These are phyloP conservation scores for Trametes cinnabarina DNA, from an alignment of 768 basidiomycete species.

Conservation along the genomic window DNA sequence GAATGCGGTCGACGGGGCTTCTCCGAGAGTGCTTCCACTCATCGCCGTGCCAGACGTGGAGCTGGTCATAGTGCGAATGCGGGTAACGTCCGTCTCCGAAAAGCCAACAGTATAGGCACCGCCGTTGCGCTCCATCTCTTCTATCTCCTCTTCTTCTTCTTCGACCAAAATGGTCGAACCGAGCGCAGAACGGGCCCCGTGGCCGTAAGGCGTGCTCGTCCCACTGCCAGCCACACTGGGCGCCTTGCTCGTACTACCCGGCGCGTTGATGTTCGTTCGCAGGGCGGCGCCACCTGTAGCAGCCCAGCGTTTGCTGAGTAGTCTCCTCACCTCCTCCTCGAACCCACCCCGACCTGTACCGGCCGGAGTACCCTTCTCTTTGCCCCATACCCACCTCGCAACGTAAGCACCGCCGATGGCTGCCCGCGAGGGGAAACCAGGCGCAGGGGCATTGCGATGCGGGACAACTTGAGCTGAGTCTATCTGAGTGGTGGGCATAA, in stretches of 20 bases:
- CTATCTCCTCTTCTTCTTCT: constrained; percentile 75
- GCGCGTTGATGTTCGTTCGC: constrained; percentile 57
- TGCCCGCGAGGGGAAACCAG: constrained; percentile 66
- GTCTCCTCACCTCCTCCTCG: constrained; percentile 74
- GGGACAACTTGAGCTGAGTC: constrained; percentile 71
- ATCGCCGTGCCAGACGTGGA: constrained; percentile 38
- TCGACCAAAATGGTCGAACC: constrained; percentile 55
- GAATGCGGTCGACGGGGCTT: constrained; percentile 50
- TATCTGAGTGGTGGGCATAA: constrained; percentile 70
- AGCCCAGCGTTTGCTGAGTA: constrained; percentile 75
- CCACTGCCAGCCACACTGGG: constrained; percentile 61
- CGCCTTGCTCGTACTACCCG: constrained; percentile 26
- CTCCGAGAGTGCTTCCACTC: constrained; percentile 35
- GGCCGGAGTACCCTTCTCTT: constrained; percentile 44
- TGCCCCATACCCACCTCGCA: constrained; percentile 85
- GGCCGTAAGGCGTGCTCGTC: constrained; percentile 64
- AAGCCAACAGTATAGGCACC: constrained; percentile 39
- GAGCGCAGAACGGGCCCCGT: constrained; percentile 49
- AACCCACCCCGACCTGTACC: constrained; percentile 55
- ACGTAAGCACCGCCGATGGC: constrained; percentile 75
- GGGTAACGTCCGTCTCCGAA: constrained; percentile 42
- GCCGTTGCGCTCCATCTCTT: constrained; percentile 49
- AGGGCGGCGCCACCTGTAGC: constrained; percentile 56
- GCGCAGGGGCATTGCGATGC: constrained; percentile 72
- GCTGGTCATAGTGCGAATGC: constrained; percentile 56